Evolutionary conservation across 805 yeast species (phyloP), one percentile per base, ranked within the genome.

Genomic region (Myxozyma sirexii): DNA sequence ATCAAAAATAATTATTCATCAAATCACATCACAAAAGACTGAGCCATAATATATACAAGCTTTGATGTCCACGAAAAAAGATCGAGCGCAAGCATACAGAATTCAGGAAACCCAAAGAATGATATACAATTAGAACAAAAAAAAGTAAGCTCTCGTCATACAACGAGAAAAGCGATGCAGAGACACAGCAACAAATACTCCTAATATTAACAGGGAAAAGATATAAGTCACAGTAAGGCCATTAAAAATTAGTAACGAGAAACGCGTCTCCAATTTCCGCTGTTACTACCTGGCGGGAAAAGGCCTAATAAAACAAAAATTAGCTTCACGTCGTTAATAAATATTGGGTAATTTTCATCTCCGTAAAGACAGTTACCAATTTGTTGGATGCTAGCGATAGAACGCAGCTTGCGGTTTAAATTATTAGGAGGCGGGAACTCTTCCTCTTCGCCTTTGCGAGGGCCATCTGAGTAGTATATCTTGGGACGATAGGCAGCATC

Each of bases 401-500:
- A 73, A 15, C 76, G 65, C 54, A 72, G 54, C 61, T 74, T 74
- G 35, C 76, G 60, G 43, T 67, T 69, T 56, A 71, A 45, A 53
- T 73, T 69, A 61, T 70, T 68, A 5, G 79, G 78, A 2, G 73
- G 64, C 1, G 82, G 80, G 56, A 80, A 80, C 17, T 71, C 72
- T 63, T 73, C 72, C 51, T 77, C 82, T 41, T 72, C 63, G 2
- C 84, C 84, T n/a, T 66, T 70, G 12, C 67, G 58, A 0, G 74
- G 73, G 0, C 84, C 84, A 2, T 72, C 73, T 0, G 83, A 75
- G 63, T 74, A 69, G 64, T 77, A 81, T n/a, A 82, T 67, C 58
- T 74, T 75, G 0, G 85, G 85, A 17, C 82, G 74, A 66, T 77
- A 81, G 4, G 75, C 78, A 0, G 78, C 77, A 43, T 76, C 77